phyloP scores from a whole-genome alignment of 768 basidiomycete species.

The Lentinus tigrinus region DNA sequence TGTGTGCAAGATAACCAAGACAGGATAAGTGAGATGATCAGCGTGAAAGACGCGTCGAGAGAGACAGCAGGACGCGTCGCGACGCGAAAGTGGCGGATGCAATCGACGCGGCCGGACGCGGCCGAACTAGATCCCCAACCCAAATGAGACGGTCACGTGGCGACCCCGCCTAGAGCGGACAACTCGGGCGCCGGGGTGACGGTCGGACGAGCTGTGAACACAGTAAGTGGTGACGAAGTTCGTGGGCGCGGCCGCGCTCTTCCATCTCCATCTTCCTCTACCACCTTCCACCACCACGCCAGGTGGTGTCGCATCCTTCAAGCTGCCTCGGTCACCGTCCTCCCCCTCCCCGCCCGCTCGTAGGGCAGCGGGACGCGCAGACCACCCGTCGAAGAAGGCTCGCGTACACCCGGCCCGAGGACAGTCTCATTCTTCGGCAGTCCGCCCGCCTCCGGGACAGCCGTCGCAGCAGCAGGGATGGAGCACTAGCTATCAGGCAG shows the following conservation, averaged over 20 bases:
- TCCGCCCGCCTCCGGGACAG: constrained; percentile 25
- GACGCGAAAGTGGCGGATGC: constrained; percentile 19
- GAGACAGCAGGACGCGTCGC: constrained; percentile 14
- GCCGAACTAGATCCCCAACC: neutral
- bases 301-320: constrained; percentile 32
- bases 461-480: constrained; percentile 50
- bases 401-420: constrained; percentile 33
- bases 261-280: neutral
- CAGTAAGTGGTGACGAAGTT: neutral
- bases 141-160: neutral
- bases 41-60: neutral
- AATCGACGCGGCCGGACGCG: constrained; percentile 4
- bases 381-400: constrained; percentile 40
- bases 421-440: constrained; percentile 30
- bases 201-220: neutral
- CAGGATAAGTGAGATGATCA: neutral
- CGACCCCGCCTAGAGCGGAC: neutral
- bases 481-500: constrained; percentile 87
- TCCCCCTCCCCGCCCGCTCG: constrained; percentile 73
- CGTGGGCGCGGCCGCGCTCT: neutral
- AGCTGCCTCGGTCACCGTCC: constrained; percentile 77
- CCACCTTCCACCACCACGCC: constrained; percentile 2
- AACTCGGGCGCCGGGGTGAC: no score
- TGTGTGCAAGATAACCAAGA: neutral
- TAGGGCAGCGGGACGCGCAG: constrained; percentile 50